phyloP scores from a whole-genome alignment of 192 early-diverging fungal genomes.

The Rhizoclosmatium sp. region DNA sequence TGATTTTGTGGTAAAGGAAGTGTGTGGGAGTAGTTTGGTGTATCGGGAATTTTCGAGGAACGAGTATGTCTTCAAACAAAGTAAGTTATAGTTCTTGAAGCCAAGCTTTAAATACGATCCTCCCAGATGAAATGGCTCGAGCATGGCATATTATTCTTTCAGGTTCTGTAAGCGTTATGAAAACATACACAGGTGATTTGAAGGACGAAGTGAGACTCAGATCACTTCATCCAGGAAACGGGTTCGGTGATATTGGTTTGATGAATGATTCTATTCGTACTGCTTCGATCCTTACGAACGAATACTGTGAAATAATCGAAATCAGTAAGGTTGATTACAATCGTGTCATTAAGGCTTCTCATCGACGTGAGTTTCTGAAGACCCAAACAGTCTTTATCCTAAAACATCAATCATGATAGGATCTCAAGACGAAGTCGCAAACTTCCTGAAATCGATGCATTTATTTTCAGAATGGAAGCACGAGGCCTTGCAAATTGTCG shows the following conservation, averaged over 20 bases:
- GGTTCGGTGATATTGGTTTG: slow-evolving; percentile 28
- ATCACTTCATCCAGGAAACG: slow-evolving; percentile 15
- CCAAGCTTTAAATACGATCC: neutral
- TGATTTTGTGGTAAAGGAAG: slow-evolving; percentile 27
- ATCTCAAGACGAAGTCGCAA: slow-evolving; percentile 27
- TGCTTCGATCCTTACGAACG: slow-evolving; percentile 10
- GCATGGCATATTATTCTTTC: slow-evolving; percentile 29
- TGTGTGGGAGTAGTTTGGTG: neutral
- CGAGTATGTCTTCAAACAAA: slow-evolving; percentile 7
- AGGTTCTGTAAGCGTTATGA: slow-evolving; percentile 15
- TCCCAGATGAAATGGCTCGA: slow-evolving; percentile 15
- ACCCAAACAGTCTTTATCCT: neutral
- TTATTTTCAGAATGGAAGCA: slow-evolving; percentile 16
- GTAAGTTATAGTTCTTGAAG: neutral
- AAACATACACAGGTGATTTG: slow-evolving; percentile 8
- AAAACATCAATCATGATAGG: neutral
- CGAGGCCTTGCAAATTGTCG: slow-evolving; percentile 8
- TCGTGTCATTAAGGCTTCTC: slow-evolving; percentile 23
- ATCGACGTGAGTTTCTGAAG: slow-evolving; percentile 9
- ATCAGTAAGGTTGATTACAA: slow-evolving; percentile 31
- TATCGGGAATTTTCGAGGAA: slow-evolving; percentile 14
- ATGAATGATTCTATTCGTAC: slow-evolving; percentile 13
- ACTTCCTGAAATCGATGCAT: slow-evolving; percentile 7
- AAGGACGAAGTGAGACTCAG: slow-evolving; percentile 3
- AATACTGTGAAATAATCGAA: slow-evolving; percentile 25